Evolutionary conservation across 2,329 filamentous ascomycete species (phyloP), one percentile per base, ranked within the genome.

Genomic region (Aureobasidium namibiae): DNA sequence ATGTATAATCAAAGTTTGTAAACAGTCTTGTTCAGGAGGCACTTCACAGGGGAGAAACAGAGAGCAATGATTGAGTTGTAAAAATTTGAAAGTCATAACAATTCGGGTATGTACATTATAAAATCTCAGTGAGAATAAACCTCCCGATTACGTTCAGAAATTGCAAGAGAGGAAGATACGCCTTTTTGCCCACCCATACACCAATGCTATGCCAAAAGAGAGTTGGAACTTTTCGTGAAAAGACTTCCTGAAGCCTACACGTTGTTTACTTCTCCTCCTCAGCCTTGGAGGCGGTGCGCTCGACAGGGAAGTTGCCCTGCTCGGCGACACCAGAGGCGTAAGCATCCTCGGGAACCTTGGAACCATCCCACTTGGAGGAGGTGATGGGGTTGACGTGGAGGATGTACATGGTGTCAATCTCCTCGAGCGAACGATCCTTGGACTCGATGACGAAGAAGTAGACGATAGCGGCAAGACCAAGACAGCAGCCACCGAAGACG

Each of bases 381-480:
- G 66, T 69, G 45, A 67, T 67, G 3, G 67, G 67, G 39, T 69
- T 61, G 36, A 64, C 63, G 24, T 60, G 44, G 14, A 63, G 46
- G n/a, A 64, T 26, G 56, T 64, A 64, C 63, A 64, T 64, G 38
- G 61, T 64, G 60, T 64, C 63, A 34, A 61, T 64, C 53, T 63
- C 61, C 64, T 74, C 72, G 39, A 74, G 64, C 6, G 65, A 67
- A 21, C 72, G 65, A 59, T 72, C 72, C 60, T 72, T 69, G 61
- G 63, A 67, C 64, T 74, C 72, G 56, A 69, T 70, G 45, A 74
- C 64, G 66, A 74, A 74, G 67, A 74, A 73, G 67, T 71, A 74
- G 42, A 73, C 70, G 56, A 73, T 65, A 34, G 66, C 60, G 39
- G 67, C 67, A 21, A 68, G 65, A n/a, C 67, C 66, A 34, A 71